These are phyloP conservation scores for Cordyceps militaris DNA, from an alignment of 2,329 filamentous ascomycete genomes.

Conservation along the genomic window DNA sequence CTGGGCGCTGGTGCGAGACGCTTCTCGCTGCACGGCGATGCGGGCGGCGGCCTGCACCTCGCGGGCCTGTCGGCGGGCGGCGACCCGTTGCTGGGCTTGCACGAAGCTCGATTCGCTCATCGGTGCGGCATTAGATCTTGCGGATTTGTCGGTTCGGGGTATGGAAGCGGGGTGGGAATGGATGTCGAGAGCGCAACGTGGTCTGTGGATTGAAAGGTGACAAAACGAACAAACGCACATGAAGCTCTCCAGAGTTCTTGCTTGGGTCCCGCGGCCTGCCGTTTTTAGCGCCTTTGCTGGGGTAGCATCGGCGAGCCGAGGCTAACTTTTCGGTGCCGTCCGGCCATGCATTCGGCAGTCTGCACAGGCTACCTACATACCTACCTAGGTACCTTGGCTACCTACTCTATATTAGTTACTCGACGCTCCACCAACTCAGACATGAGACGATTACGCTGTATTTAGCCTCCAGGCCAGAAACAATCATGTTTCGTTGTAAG, in stretches of 20 bases:
- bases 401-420: neutral
- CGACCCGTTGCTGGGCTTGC: slow-evolving; percentile 80
- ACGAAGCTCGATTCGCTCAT: slow-evolving; percentile 65
- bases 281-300: slow-evolving; percentile 7
- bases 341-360: neutral
- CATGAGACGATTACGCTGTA: neutral
- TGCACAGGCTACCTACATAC: neutral
- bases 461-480: neutral
- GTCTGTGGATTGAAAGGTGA: neutral
- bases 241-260: neutral
- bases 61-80: slow-evolving; percentile 70
- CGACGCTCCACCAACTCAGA: neutral
- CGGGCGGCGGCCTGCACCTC: slow-evolving; percentile 58
- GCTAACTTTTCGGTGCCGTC: neutral
- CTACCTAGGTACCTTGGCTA: neutral
- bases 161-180: neutral
- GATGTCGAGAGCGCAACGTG: neutral
- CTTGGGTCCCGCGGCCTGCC: slow-evolving; percentile 3
- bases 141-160: neutral
- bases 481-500: neutral
- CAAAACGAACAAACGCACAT: neutral
- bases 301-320: slow-evolving; percentile 8
- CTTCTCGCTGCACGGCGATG: slow-evolving; percentile 41
- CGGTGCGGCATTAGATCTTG: slow-evolving; percentile 16
- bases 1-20: slow-evolving; percentile 46